Evolutionary conservation across 352 stramenopile species (phyloP), one percentile per base, ranked within the genome.

Genomic region (Phytopythium chamaehyphon): DNA sequence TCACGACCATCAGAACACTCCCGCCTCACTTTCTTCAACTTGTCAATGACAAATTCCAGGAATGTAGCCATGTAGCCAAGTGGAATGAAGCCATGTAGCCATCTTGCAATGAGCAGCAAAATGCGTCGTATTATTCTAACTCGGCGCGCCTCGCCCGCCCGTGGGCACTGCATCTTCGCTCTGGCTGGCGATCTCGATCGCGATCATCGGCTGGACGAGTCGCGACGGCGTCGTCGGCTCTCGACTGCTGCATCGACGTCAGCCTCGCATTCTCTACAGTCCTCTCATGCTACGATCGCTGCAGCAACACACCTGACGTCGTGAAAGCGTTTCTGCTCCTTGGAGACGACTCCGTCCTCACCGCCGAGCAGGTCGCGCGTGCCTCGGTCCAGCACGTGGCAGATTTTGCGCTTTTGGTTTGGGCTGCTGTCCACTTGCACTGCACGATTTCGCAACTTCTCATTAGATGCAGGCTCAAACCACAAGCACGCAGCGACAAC

Each of bases 321-420:
- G 47, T 86, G 74, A 53, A 81, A 80, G 12, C 71, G 66, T 61
- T 90, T 86, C 47, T 66, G 69, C 21, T 87, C 72, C 43, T 86
- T 87, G 8, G 64, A 49, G 10, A 75, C 52, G 19, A 57, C 51
- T 35, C 53, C 54, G 11, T 36, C 47, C 21, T 54, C 40, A 1
- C 59, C 61, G 8, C 57, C 70, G n/a, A 73, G 62, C 38, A 84
- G 54, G 21, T 56, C 57, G 2, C 61, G 66, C 16, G 61, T 47
- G 24, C 86, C 74, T 5, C 58, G 54, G 11, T 75, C 61, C 38
- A 73, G 68, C 21, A 83, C 47, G 12, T 71, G 59, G 15, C 74
- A 57, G 56, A 87, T 78, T 56, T 88, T 88, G 53, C 80, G 75
- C 59, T 90, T 88, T 45, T 86, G 76, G 24, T 68, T 88, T 10